Conservation (phyloP, 2,329 filamentous ascomycete genomes). For the Claviceps africana region DNA sequence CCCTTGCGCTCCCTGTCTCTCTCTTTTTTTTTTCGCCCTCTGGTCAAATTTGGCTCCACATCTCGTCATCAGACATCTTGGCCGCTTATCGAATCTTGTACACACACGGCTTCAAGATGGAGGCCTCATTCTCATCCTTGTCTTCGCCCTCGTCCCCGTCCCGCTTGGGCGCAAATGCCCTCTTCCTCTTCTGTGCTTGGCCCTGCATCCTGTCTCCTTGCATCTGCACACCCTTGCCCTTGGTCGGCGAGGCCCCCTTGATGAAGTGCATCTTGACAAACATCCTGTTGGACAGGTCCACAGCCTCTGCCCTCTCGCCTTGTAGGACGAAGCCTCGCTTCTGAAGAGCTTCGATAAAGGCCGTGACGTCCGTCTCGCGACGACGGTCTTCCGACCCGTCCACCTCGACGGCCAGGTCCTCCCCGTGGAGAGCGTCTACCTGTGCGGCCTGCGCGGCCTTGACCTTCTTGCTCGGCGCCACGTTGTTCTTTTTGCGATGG, state of each 20-base stretch:
- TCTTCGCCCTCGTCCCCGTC: conserved; percentile 39
- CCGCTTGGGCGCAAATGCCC: conserved; percentile 40
- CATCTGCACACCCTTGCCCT: conserved; percentile 55
- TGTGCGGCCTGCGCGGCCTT: conserved; percentile 28
- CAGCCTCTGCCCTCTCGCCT: conserved; percentile 40
- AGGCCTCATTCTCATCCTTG: conserved; percentile 48
- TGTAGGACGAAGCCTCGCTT: conserved; percentile 77
- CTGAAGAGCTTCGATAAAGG: conserved; percentile 71
- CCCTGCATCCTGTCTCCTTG: conserved; percentile 26
- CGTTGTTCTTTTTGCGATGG: conserved; percentile 40
- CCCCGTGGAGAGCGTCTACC: conserved; percentile 34
- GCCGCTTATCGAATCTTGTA: conserved; percentile 67
- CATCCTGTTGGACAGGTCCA: conserved; percentile 90
- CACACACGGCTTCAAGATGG: conserved; percentile 79
- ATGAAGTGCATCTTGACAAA: conserved; percentile 95
- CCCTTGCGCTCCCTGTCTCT: neutral
- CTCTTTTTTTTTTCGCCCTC: neutral
- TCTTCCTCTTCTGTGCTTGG: conserved; percentile 35
- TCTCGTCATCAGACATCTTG: neutral
- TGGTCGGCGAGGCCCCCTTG: conserved; percentile 61
- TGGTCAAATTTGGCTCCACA: neutral
- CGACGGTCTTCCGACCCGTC: conserved; percentile 50
- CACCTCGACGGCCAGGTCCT: conserved; percentile 53
- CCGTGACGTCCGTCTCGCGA: conserved; percentile 70
- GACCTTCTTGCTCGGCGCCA: conserved; percentile 27